Conservation (phyloP, 306 rosid genomes). For the Inga leiocalycina region DNA sequence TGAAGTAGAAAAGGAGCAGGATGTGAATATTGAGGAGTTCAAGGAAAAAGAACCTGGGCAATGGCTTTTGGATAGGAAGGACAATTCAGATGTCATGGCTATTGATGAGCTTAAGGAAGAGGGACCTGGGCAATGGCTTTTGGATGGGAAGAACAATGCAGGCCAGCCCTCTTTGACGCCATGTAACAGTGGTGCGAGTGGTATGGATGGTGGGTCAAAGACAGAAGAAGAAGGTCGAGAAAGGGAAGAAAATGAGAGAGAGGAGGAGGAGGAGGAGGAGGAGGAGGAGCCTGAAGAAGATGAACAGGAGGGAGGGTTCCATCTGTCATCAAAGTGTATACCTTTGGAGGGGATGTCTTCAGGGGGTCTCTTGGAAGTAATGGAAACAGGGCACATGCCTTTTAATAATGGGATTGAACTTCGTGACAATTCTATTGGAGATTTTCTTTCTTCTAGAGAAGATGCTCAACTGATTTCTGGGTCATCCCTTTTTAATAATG, state of each 20-base stretch:
- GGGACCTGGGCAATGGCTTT: slow-evolving; percentile 58
- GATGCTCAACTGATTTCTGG: slow-evolving; percentile 60
- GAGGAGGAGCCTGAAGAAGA: slow-evolving; percentile 50
- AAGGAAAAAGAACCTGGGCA: slow-evolving; percentile 54
- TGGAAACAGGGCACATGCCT: slow-evolving; percentile 58
- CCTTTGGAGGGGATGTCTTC: slow-evolving; percentile 68
- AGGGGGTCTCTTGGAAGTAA: slow-evolving; percentile 56
- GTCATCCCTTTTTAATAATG: slow-evolving; percentile 63
- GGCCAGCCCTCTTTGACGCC: slow-evolving; percentile 55
- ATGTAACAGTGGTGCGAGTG: slow-evolving; percentile 51
- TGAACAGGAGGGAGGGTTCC: slow-evolving; percentile 61
- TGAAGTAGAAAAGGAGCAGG: slow-evolving; percentile 41
- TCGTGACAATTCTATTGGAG: slow-evolving; percentile 57
- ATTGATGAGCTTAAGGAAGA: slow-evolving; percentile 58
- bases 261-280: slow-evolving; percentile 46
- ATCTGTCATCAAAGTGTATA: slow-evolving; percentile 56
- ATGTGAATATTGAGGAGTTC: slow-evolving; percentile 56
- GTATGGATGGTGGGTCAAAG: slow-evolving; percentile 38
- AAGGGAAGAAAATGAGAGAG: slow-evolving; percentile 34
- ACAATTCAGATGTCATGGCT: slow-evolving; percentile 50
- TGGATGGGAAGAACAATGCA: slow-evolving; percentile 44
- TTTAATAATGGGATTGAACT: slow-evolving; percentile 68
- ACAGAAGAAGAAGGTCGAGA: slow-evolving; percentile 41
- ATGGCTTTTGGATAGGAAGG: slow-evolving; percentile 61
- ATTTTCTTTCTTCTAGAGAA: slow-evolving; percentile 70